Percentiles rank a stretch among this genome's conserved stretches.
These are phyloP conservation scores for Stylosanthes scabra DNA, from an alignment of 331 rosid genomes.

Conservation along the genomic window DNA sequence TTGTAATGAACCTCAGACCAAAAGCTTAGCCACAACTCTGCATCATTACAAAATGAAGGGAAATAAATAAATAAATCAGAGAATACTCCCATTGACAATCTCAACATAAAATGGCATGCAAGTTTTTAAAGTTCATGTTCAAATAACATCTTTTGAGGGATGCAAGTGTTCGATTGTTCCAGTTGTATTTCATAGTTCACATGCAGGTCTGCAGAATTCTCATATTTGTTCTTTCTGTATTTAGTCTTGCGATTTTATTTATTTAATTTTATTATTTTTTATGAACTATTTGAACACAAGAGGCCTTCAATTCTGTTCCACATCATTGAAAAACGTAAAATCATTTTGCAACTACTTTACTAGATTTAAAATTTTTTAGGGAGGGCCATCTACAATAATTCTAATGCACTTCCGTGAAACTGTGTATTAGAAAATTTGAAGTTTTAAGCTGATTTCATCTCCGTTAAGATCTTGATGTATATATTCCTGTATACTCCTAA, in stretches of 20 bases:
- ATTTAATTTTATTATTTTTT: not conserved
- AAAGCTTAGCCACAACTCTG: constrained; percentile 97
- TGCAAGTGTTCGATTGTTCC: not conserved
- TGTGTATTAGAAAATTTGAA: not conserved
- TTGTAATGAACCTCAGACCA: constrained; percentile 99
- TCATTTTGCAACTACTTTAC: not conserved
- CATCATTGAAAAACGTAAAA: not conserved
- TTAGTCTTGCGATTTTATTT: not conserved
- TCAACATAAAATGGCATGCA: not conserved
- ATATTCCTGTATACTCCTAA: not conserved
- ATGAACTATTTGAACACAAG: constrained; percentile 13
- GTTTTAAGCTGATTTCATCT: not conserved
- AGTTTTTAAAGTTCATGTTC: not conserved
- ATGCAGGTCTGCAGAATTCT: constrained; percentile 7
- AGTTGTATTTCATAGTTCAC: not conserved
- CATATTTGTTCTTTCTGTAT: not conserved
- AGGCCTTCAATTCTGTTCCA: not conserved
- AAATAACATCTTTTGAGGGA: not conserved
- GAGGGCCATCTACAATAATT: constrained; percentile 5
- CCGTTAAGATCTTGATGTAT: constrained; percentile 1
- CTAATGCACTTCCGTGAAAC: constrained; percentile 2
- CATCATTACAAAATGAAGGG: constrained; percentile 47
- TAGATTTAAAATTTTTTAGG: not conserved
- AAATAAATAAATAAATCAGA: constrained; percentile 21
- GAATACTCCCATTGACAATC: not conserved